A percentile compares a stretch with the other conserved stretches of the same genome.
Conservation (phyloP, 1,284 basidiomycete species). For the Sphaerobolus stellatus region DNA sequence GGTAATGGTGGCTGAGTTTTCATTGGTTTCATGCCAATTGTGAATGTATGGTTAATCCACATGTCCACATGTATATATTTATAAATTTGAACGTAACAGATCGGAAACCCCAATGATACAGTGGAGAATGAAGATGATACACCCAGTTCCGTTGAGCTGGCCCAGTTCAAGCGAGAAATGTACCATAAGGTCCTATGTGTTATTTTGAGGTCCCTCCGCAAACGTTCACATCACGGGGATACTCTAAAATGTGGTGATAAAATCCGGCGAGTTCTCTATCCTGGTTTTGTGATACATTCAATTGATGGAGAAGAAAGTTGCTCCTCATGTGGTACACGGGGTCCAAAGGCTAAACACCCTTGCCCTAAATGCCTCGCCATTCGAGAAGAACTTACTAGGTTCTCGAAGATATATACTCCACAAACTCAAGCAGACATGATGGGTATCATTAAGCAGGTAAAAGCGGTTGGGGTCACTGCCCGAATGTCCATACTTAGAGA, state of each 20-base stretch:
- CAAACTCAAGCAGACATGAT: not conserved
- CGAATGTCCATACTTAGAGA: not conserved
- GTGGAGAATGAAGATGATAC: constrained; percentile 14
- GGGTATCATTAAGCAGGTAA: not conserved
- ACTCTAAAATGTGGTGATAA: constrained; percentile 23
- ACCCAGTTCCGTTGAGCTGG: constrained; percentile 18
- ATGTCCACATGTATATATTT: not conserved
- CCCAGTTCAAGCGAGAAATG: constrained; percentile 26
- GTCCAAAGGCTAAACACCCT: constrained; percentile 24
- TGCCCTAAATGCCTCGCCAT: constrained; percentile 29
- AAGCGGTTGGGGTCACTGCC: not conserved
- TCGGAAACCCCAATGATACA: constrained; percentile 23
- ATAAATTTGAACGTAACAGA: not conserved
- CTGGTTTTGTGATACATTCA: constrained; percentile 29
- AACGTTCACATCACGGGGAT: constrained; percentile 24
- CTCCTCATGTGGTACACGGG: constrained; percentile 24
- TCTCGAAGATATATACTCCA: not conserved
- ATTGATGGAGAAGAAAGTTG: constrained; percentile 31
- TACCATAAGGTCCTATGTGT: constrained; percentile 25
- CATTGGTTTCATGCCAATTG: constrained; percentile 23
- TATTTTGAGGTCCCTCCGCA: constrained; percentile 20
- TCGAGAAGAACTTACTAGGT: constrained; percentile 18
- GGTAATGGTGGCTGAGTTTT: constrained; percentile 30
- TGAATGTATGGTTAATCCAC: constrained; percentile 9
- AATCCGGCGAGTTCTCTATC: constrained; percentile 22